These are phyloP conservation scores for Candida ortonii DNA, from an alignment of 805 yeast species.

Conservation along the genomic window DNA sequence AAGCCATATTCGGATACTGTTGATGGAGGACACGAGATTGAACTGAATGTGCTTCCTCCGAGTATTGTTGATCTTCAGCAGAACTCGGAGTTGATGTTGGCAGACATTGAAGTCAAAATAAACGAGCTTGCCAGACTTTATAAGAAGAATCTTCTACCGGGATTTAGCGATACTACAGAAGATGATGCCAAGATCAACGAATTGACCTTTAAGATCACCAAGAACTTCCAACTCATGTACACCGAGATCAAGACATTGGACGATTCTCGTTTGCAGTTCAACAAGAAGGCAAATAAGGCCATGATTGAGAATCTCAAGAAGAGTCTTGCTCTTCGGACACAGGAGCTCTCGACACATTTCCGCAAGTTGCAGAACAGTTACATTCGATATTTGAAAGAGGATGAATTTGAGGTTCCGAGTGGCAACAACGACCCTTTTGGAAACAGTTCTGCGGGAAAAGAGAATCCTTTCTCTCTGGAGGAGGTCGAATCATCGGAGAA, in stretches of 20 bases:
- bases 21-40: conserved; percentile 41
- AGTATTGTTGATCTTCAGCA: conserved; percentile 69
- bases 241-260: conserved; percentile 64
- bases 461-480: conserved; percentile 16
- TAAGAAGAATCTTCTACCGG: conserved; percentile 80
- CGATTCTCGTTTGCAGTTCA: conserved; percentile 35
- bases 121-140: conserved; percentile 66
- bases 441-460: too few relatives aligned
- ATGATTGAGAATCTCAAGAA: conserved; percentile 81
- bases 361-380: conserved; percentile 87
- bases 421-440: too few relatives aligned
- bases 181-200: conserved; percentile 80
- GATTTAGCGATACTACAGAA: conserved; percentile 73
- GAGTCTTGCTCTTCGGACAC: conserved; percentile 81
- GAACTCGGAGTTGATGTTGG: conserved; percentile 64
- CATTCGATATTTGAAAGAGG: conserved; percentile 77
- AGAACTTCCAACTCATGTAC: conserved; percentile 75
- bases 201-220: conserved; percentile 70
- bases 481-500: conserved; percentile 36
- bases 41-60: conserved; percentile 70
- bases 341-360: conserved; percentile 71
- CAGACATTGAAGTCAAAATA: conserved; percentile 50
- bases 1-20: conserved; percentile 22
- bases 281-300: conserved; percentile 46
- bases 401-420: conserved; percentile 54